A percentile compares a stretch with the other conserved stretches of the same genome.
phyloP scores from a whole-genome alignment of 2,329 filamentous ascomycete species.

The Neopestalotiopsis sp. region DNA sequence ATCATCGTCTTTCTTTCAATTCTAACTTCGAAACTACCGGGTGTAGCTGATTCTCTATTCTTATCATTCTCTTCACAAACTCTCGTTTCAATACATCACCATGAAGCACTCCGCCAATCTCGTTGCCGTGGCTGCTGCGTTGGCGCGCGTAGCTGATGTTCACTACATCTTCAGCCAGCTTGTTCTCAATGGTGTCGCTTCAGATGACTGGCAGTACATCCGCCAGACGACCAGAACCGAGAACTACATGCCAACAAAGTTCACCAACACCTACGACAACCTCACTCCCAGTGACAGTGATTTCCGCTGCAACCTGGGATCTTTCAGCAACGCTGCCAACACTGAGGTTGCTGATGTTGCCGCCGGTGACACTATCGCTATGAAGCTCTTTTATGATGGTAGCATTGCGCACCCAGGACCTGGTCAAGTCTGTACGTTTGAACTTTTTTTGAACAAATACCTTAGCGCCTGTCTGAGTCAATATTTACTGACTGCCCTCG shows the following conservation, averaged over 20 bases:
- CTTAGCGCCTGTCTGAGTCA: too few relatives aligned
- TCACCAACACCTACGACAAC: constrained; percentile 1
- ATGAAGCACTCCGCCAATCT: neutral
- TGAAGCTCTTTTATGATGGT: constrained; percentile 12
- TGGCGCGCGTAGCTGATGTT: neutral
- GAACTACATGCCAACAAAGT: constrained; percentile 13
- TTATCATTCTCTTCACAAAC: neutral
- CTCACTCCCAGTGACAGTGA: constrained; percentile 7
- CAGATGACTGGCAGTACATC: constrained; percentile 12
- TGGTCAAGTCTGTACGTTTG: constrained; percentile 21
- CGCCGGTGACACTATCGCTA: neutral
- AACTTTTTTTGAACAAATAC: constrained; percentile 20
- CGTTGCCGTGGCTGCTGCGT: neutral
- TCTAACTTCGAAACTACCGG: neutral
- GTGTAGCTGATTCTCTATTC: neutral
- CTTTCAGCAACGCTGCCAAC: neutral
- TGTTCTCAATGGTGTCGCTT: neutral
- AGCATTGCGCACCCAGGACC: constrained; percentile 17
- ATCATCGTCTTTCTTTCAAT: neutral
- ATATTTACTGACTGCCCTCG: neutral
- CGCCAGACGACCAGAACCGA: constrained; percentile 4
- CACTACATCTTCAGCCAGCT: constrained; percentile 15
- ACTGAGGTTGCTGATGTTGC: constrained; percentile 9
- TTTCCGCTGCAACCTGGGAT: constrained; percentile 9
- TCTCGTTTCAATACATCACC: neutral